These are phyloP conservation scores for Effrenium voratum DNA, from an alignment of 73 alveolate genomes.

Conservation along the genomic window DNA sequence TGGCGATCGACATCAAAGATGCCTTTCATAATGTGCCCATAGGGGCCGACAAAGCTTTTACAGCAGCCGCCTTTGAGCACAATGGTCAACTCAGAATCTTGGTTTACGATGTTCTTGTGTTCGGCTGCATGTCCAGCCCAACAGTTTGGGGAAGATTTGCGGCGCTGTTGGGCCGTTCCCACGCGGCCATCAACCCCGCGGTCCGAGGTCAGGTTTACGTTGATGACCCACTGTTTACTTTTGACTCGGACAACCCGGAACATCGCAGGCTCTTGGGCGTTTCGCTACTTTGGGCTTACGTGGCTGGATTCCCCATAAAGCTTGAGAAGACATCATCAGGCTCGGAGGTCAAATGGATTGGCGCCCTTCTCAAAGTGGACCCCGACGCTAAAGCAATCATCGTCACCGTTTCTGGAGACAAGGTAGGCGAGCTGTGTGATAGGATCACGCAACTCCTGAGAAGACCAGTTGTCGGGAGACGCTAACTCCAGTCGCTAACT, in stretches of 20 bases:
- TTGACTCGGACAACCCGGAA: not conserved
- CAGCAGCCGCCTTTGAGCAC: not conserved
- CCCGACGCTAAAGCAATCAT: not conserved
- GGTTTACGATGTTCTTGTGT: not conserved
- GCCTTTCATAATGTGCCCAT: constrained; percentile 25
- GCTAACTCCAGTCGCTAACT: not conserved
- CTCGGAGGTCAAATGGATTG: not conserved
- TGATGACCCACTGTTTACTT: not conserved
- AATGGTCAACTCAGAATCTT: not conserved
- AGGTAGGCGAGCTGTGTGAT: not conserved
- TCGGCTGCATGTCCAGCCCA: not conserved
- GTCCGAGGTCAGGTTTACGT: not conserved
- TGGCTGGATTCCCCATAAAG: not conserved
- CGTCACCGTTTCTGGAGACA: not conserved
- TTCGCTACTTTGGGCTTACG: not conserved
- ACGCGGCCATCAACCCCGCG: not conserved
- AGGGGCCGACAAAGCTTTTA: not conserved
- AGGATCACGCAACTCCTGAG: not conserved
- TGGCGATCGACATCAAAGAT: not conserved
- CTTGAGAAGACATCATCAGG: not conserved
- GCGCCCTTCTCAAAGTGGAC: not conserved
- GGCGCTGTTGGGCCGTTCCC: not conserved
- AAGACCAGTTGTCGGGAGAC: not conserved
- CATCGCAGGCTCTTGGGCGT: not conserved
- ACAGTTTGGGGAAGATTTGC: not conserved